A percentile compares a stretch with the other conserved stretches of the same genome.
Conservation (phyloP, 306 rosid species). For the Trichosanthes cucumerina region DNA sequence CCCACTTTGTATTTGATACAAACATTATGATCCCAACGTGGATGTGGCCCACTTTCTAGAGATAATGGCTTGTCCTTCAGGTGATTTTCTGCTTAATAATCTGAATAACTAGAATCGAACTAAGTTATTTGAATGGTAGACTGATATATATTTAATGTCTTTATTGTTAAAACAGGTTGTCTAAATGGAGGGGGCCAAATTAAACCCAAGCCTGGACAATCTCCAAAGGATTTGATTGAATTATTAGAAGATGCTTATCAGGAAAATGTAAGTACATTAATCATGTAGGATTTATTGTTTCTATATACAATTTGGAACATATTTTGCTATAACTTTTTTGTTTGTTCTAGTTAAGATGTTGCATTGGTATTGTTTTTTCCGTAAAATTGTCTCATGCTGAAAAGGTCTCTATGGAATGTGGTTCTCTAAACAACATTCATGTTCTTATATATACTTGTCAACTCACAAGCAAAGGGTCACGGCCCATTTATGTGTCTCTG, state of each 20-base stretch:
- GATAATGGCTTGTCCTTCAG: constrained; percentile 99
- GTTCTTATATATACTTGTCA: neutral
- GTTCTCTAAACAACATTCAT: neutral
- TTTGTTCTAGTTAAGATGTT: neutral
- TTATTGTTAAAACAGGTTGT: constrained; percentile 49
- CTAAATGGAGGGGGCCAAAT: constrained; percentile 97
- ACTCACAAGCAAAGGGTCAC: neutral
- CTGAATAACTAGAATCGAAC: neutral
- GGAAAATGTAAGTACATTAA: constrained; percentile 53
- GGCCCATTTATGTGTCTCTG: neutral
- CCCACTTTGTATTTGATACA: too few relatives aligned
- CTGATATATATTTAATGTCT: neutral
- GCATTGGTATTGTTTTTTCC: neutral
- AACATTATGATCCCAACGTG: too few relatives aligned
- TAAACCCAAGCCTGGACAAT: constrained; percentile 69
- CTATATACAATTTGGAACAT: neutral
- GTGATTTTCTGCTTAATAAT: constrained; percentile 22
- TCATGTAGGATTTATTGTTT: neutral
- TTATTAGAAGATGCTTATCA: constrained; percentile 51
- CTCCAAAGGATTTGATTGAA: constrained; percentile 59
- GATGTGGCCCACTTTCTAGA: constrained; percentile 79
- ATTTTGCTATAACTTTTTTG: neutral
- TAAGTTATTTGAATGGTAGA: neutral
- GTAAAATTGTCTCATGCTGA: neutral
- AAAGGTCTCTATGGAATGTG: neutral